These are phyloP conservation scores for Diplocarpon rosae DNA, from an alignment of 2,329 filamentous ascomycete species.

Conservation along the genomic window DNA sequence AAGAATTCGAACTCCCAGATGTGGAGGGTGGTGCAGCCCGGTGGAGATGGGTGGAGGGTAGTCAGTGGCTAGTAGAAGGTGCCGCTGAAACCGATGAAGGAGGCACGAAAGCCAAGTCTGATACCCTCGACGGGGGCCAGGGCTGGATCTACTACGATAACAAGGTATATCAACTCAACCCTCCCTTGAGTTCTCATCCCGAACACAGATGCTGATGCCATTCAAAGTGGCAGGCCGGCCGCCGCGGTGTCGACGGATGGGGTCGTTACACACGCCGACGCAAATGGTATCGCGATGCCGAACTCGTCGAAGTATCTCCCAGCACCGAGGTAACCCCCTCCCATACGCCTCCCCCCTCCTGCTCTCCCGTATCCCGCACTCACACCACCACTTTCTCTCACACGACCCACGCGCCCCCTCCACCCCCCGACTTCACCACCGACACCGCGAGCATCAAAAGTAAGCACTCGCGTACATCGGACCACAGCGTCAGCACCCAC, in stretches of 20 bases:
- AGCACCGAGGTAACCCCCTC: conserved; percentile 34
- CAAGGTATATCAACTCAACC: conserved; percentile 48
- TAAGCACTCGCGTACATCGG: conserved; percentile 2
- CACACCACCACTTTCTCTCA: background rate
- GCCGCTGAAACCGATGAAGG: conserved; percentile 42
- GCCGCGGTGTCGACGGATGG: conserved; percentile 81
- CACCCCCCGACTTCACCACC: background rate
- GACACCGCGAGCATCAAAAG: conserved; percentile 2
- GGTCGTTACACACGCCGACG: conserved; percentile 82
- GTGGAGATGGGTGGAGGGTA: conserved; percentile 77
- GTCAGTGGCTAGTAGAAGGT: conserved; percentile 80
- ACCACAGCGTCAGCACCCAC: conserved; percentile 9
- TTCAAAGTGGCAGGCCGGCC: conserved; percentile 74
- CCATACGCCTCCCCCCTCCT: conserved; percentile 29
- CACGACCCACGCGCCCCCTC: background rate
- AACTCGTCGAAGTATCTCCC: conserved; percentile 65
- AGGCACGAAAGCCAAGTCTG: conserved; percentile 30
- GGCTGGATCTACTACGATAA: conserved; percentile 99
- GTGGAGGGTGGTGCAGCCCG: conserved; percentile 50
- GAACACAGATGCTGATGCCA: too few species aligned
- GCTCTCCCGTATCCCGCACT: conserved; percentile 1
- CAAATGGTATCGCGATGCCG: conserved; percentile 95
- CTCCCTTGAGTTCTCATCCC: too few species aligned
- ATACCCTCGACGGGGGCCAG: conserved; percentile 37
- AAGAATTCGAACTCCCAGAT: conserved; percentile 58